phyloP scores from a whole-genome alignment of 306 rosid genomes.

The Macrotyloma uniflorum region DNA sequence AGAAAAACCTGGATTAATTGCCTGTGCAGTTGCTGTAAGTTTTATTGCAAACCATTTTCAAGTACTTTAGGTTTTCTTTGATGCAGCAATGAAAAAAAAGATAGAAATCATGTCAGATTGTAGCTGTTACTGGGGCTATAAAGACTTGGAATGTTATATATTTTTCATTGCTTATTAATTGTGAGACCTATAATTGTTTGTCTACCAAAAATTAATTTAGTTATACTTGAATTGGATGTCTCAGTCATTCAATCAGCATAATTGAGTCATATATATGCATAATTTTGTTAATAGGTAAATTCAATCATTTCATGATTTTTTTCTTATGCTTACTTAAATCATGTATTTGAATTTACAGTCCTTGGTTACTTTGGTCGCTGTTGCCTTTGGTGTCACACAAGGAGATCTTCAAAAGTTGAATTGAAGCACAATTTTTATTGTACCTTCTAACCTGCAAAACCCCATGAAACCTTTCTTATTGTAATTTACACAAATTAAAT shows the following conservation, averaged over 20 bases:
- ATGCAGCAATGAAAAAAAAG: background rate
- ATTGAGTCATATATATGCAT: too few species aligned
- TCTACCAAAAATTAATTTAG: too few species aligned
- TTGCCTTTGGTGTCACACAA: conserved; percentile 55
- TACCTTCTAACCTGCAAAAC: conserved; percentile 1
- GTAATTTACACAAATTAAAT: too few species aligned
- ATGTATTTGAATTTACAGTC: conserved; percentile 55
- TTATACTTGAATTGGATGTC: too few species aligned
- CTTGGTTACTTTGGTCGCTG: conserved; percentile 50
- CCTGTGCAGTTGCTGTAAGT: conserved; percentile 86
- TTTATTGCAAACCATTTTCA: background rate
- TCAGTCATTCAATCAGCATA: too few species aligned
- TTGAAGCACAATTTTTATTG: background rate
- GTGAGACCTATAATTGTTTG: too few species aligned
- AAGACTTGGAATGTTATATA: too few species aligned
- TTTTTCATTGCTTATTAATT: too few species aligned
- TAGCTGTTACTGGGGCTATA: too few species aligned
- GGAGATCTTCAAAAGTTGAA: conserved; percentile 37
- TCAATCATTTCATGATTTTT: background rate
- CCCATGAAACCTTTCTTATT: background rate
- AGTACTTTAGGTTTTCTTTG: conserved; percentile 9
- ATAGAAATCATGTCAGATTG: too few species aligned
- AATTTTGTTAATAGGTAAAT: background rate
- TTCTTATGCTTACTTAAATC: conserved; percentile 29
- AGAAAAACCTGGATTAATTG: conserved; percentile 86